phyloP scores from a whole-genome alignment of 495 filamentous ascomycete species.

The Hypoxylon fragiforme region DNA sequence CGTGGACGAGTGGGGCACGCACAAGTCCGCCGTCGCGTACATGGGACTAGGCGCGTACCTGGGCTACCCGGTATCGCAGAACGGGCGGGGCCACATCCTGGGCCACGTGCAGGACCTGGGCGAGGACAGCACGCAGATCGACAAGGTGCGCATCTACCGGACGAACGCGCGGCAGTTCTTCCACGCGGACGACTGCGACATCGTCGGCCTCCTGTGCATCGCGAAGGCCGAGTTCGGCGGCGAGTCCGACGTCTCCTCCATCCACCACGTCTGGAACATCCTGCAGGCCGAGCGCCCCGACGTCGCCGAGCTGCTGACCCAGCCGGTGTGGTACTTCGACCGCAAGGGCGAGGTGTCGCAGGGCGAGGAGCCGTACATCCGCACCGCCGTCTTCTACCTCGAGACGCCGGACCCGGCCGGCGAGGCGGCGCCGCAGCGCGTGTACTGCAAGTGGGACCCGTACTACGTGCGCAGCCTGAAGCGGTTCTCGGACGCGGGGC shows the following conservation, averaged over 20 bases:
- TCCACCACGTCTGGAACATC: constrained; percentile 81
- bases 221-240: constrained; percentile 78
- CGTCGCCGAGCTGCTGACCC: constrained; percentile 70
- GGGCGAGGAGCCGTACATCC: constrained; percentile 77
- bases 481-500: constrained; percentile 65
- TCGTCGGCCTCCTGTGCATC: constrained; percentile 86
- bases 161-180: constrained; percentile 83
- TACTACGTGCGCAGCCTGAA: constrained; percentile 72
- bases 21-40: constrained; percentile 83
- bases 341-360: constrained; percentile 81
- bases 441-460: constrained; percentile 73
- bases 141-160: constrained; percentile 84
- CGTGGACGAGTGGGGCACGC: constrained; percentile 71
- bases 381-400: constrained; percentile 72
- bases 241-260: constrained; percentile 79
- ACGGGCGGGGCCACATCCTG: constrained; percentile 82
- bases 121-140: constrained; percentile 77
- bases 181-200: constrained; percentile 79
- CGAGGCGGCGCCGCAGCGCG: constrained; percentile 37
- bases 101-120: constrained; percentile 91
- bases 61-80: constrained; percentile 85
- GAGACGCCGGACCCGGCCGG: constrained; percentile 51
- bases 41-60: constrained; percentile 88
- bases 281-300: constrained; percentile 77
- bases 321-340: constrained; percentile 91